These are phyloP conservation scores for Sphagnurus paluster DNA, from an alignment of 1,284 basidiomycete species.

Conservation along the genomic window DNA sequence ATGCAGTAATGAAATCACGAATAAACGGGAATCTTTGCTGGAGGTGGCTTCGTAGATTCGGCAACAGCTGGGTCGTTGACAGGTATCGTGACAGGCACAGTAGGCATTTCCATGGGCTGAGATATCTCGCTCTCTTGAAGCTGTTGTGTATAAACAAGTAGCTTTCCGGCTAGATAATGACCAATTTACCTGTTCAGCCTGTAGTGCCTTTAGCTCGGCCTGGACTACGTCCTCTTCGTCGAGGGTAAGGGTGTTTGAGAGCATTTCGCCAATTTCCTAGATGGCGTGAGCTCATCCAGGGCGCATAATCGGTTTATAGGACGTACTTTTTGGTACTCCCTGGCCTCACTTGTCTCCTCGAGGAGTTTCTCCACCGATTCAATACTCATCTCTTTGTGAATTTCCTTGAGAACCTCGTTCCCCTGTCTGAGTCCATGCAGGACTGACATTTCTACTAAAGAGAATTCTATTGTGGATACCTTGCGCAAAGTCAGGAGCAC, in stretches of 20 bases:
- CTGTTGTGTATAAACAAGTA: background rate
- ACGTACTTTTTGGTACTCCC: conserved; percentile 86
- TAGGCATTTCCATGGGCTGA: conserved; percentile 25
- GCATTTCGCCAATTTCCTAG: conserved; percentile 90
- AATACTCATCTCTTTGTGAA: conserved; percentile 91
- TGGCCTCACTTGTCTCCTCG: conserved; percentile 89
- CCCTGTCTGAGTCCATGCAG: conserved; percentile 92
- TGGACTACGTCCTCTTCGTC: conserved; percentile 96
- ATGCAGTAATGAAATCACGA: conserved; percentile 30
- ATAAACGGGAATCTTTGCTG: conserved; percentile 35
- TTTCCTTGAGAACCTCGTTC: conserved; percentile 89
- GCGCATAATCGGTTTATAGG: background rate
- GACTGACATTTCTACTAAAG: conserved; percentile 90
- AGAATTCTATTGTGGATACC: conserved; percentile 97
- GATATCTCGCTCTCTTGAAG: conserved; percentile 16
- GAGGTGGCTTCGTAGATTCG: conserved; percentile 15
- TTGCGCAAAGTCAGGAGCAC: conserved; percentile 29
- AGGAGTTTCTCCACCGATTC: conserved; percentile 93
- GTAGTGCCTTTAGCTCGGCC: conserved; percentile 71
- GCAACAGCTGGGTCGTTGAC: conserved; percentile 8
- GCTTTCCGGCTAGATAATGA: background rate
- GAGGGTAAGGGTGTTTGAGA: conserved; percentile 77
- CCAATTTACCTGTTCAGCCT: conserved; percentile 56
- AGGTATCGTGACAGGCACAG: conserved; percentile 26
- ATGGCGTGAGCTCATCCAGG: conserved; percentile 7